Base-by-base conservation (phyloP, 78 protist species). In the Monocercomonoides exilis region DNA sequence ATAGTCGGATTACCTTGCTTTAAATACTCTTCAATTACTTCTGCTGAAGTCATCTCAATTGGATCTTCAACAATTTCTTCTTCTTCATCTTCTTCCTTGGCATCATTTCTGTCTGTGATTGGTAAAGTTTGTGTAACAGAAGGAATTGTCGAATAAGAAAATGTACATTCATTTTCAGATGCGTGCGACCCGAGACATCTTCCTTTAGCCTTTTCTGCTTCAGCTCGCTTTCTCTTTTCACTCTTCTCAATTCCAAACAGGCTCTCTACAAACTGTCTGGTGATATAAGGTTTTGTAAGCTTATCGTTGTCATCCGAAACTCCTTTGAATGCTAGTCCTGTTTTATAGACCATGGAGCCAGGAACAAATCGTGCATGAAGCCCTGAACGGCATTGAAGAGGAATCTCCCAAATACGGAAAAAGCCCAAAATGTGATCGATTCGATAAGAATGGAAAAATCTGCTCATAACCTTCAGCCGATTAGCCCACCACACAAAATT, bases 361-460 rank as follows among this genome's bases (percentile, higher is more conserved):
- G 89, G 89, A 36, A 41, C 35, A 45, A 41, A 86, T 33, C 89
- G 81, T 41, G 95, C 97, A 33, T 88, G 77, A 35, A 93, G 46
- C 36, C 95, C 95, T 45, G 86, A 44, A 2, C 80, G 43, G 77
- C 81, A 54, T 36, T 77, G 80, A 6, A 81, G 35, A 11, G 94
- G 93, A 32, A 92, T 89, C 46, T 91, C 93, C 96, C 97, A 95
- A 85, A 95, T 93, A 44, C 96, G 90, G 92, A 95, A 95, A 91
- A 93, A 91, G 34, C 98, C 96, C 41, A 94, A 84, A 35, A 95
- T 91, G 84, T 95, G 96, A 86, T 95, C 97, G 54, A 95, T 93
- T 42, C 97, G 84, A 81, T 77, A 93, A 32, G 95, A 94, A 38
- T 93, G 93, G 93, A 94, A 95, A 80, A 91, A 94, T 4, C 84